A percentile compares a stretch with the other conserved stretches of the same genome.
Conservation (phyloP, 2,329 filamentous ascomycete species). For the Ceratocystis smalleyi region DNA sequence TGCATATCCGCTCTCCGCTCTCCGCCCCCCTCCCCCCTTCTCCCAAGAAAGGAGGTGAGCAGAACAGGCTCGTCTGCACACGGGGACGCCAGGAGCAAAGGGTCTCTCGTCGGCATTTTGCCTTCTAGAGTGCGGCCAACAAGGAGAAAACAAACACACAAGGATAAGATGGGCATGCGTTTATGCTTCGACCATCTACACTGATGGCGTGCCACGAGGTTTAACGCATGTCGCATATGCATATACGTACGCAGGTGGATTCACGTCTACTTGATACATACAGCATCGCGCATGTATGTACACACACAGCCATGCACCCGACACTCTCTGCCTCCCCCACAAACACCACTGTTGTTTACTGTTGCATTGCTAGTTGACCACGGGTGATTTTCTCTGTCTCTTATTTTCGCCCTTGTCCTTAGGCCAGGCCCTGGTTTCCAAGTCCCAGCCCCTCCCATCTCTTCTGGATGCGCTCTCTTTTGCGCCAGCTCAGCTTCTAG, state of each 20-base stretch:
- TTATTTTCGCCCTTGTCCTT: neutral
- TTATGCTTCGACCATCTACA: neutral
- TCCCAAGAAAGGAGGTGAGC: no score
- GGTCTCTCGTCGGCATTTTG: no score
- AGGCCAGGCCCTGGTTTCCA: neutral
- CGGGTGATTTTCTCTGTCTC: neutral
- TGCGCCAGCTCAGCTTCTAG: neutral
- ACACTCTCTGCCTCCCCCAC: neutral
- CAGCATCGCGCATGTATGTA: neutral
- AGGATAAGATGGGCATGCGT: no score
- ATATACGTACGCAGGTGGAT: neutral
- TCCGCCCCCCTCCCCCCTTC: no score
- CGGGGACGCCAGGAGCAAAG: no score
- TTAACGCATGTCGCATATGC: neutral
- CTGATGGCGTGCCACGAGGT: neutral
- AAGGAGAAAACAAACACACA: no score
- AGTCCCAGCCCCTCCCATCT: no score
- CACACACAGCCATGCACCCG: neutral
- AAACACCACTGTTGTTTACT: neutral
- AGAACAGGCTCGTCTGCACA: no score
- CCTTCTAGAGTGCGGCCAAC: no score
- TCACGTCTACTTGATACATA: neutral
- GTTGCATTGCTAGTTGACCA: neutral
- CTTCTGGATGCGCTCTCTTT: no score
- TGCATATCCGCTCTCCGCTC: neutral